These are phyloP conservation scores for Isatis lusitanica DNA, from an alignment of 441 rosid genomes.

Conservation along the genomic window DNA sequence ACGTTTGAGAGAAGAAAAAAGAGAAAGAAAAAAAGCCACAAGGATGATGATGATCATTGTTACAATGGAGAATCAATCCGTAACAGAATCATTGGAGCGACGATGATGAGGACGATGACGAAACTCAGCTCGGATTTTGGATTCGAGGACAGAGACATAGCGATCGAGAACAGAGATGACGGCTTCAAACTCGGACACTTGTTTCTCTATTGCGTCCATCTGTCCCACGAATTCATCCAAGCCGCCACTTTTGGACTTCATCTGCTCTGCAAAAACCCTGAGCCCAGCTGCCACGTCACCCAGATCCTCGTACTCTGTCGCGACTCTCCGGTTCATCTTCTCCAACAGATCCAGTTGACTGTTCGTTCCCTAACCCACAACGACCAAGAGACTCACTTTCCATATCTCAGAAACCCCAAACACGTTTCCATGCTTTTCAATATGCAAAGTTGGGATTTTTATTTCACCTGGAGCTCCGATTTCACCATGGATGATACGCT, in stretches of 20 bases:
- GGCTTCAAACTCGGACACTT: slow-evolving; percentile 77
- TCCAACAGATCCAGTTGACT: slow-evolving; percentile 67
- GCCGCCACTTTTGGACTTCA: slow-evolving; percentile 62
- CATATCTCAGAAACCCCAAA: background rate
- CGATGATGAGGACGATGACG: slow-evolving; percentile 23
- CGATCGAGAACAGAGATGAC: slow-evolving; percentile 79
- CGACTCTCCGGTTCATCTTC: slow-evolving; percentile 81
- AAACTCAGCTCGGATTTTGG: slow-evolving; percentile 55
- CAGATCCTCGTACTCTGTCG: slow-evolving; percentile 63
- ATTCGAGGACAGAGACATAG: slow-evolving; percentile 68
- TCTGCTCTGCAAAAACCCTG: slow-evolving; percentile 72
- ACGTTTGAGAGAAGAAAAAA: background rate
- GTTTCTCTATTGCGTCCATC: slow-evolving; percentile 74
- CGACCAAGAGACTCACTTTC: background rate
- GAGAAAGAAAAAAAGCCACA: background rate
- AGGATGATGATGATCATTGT: background rate
- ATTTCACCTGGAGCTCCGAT: slow-evolving; percentile 72
- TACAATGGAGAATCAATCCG: slow-evolving; percentile 4
- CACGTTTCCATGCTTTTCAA: background rate
- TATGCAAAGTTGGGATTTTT: background rate
- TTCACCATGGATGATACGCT: slow-evolving; percentile 73
- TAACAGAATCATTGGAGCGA: slow-evolving; percentile 22
- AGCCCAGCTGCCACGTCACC: slow-evolving; percentile 84
- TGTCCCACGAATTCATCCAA: slow-evolving; percentile 72
- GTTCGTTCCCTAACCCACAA: slow-evolving; percentile 54